phyloP scores from a whole-genome alignment of 225 moss, liverwort and hornwort species.

The Physcomitrium patens region DNA sequence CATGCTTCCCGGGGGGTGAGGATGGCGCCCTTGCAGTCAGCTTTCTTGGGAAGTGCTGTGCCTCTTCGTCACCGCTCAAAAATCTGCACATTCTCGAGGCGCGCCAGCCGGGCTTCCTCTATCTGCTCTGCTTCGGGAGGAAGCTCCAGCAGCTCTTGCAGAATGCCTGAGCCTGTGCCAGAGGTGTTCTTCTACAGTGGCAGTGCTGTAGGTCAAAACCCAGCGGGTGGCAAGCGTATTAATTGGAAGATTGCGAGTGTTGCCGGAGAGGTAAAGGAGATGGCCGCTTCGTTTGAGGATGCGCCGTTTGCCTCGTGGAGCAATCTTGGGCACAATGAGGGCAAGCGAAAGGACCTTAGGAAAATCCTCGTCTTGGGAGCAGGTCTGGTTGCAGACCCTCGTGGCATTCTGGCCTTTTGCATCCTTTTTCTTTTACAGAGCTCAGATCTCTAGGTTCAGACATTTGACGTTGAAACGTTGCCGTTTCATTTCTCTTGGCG shows the following conservation, averaged over 20 bases:
- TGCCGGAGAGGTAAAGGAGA: slow-evolving; percentile 68
- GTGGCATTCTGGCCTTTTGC: neutral
- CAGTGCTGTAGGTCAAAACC: slow-evolving; percentile 41
- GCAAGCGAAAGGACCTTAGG: slow-evolving; percentile 90
- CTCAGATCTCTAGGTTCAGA: neutral
- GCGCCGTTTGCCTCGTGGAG: slow-evolving; percentile 59
- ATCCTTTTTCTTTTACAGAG: neutral
- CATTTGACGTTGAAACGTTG: too few species aligned
- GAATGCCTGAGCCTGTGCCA: slow-evolving; percentile 27
- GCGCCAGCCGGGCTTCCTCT: neutral
- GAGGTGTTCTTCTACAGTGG: slow-evolving; percentile 51
- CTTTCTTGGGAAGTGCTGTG: slow-evolving; percentile 28
- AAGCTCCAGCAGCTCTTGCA: neutral
- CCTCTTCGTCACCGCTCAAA: neutral
- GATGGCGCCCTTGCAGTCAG: slow-evolving; percentile 36
- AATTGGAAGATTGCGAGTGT: slow-evolving; percentile 79
- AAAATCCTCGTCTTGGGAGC: slow-evolving; percentile 91
- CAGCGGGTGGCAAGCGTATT: slow-evolving; percentile 46
- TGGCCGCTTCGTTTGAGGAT: slow-evolving; percentile 26
- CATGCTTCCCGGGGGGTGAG: neutral
- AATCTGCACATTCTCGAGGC: slow-evolving; percentile 17
- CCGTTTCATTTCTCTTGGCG: too few species aligned
- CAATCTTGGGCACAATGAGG: slow-evolving; percentile 62
- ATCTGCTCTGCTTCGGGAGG: slow-evolving; percentile 33
- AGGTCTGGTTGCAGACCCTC: slow-evolving; percentile 32